Conservation (phyloP, 768 basidiomycete genomes). For the Lenzites betulinus region DNA sequence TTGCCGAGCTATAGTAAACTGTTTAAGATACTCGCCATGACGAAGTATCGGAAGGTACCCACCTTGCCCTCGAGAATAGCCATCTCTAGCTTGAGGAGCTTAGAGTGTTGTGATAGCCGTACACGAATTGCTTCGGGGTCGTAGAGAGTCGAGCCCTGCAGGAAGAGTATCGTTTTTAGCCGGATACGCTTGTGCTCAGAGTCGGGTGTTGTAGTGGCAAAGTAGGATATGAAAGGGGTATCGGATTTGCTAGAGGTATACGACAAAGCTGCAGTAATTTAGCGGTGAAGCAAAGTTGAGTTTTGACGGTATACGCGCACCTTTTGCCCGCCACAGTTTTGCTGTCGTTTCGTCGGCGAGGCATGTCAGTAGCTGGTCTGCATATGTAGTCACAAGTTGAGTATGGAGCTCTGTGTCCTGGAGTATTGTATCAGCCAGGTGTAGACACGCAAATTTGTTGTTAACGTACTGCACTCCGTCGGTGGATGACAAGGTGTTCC, state of each 20-base stretch:
- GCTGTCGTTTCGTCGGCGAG: conserved; percentile 52
- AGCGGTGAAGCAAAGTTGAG: neutral
- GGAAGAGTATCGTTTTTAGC: conserved; percentile 74
- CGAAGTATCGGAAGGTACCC: conserved; percentile 1
- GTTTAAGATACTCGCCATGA: too few species aligned
- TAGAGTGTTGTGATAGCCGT: conserved; percentile 48
- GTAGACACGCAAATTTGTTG: neutral
- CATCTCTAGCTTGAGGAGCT: conserved; percentile 66
- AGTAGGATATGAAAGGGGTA: conserved; percentile 67
- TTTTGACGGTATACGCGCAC: conserved; percentile 33
- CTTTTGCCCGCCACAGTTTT: conserved; percentile 74
- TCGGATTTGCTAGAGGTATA: conserved; percentile 32
- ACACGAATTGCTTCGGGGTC: conserved; percentile 51
- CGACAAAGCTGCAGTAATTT: conserved; percentile 23
- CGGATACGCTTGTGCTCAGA: conserved; percentile 72
- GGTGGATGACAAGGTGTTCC: conserved; percentile 77
- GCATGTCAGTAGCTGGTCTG: conserved; percentile 54
- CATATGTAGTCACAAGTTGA: conserved; percentile 57
- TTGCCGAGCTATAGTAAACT: conserved; percentile 46
- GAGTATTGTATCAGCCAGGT: neutral
- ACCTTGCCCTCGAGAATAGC: conserved; percentile 85
- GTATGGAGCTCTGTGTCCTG: conserved; percentile 68
- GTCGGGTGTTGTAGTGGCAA: conserved; percentile 81
- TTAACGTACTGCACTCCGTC: conserved; percentile 55
- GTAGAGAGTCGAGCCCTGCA: conserved; percentile 76